Evolutionary conservation across 768 basidiomycete genomes (phyloP), one percentile per base, ranked within the genome.

Genomic region (Rhodotorula taiwanensis): DNA sequence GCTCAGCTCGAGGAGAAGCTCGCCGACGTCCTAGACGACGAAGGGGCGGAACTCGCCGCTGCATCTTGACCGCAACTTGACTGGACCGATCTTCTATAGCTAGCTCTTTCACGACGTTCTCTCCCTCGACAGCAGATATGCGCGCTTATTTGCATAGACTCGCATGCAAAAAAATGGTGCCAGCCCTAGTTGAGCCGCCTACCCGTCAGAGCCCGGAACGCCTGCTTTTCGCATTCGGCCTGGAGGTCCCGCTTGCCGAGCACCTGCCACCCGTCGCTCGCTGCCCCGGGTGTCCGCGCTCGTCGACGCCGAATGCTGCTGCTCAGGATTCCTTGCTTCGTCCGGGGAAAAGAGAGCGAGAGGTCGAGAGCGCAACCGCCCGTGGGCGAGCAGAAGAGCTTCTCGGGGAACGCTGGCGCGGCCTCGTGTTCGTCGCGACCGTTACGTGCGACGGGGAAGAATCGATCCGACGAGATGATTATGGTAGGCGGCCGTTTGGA

Each of bases 201-300:
- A 27, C 66, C 66, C 18, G 66, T 67, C 41, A 67, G 14, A 28
- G 66, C 66, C 42, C 62, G 28, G 45, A 67, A 67, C 31, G 66
- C 66, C 47, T 60, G 66, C 28, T 54, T 33, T 33, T 67, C 66
- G 31, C 54, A 48, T 42, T 63, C 66, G 4, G 25, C 47, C 44
- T 48, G n/a, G 2, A 67, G 36, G 10, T 67, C 66, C 41, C 39
- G 56, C 31, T 43, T 41, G 8, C 66, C 62, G 16, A 67, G 31
- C 5, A 67, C 51, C 51, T 60, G 58, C 66, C 66, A 67, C 13
- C 66, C 66, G 33, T 67, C 66, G 6, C 55, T 8, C 4, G 33
- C 15, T 31, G 52, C 15, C 25, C 27, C 31, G 7, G 23, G 2
- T 1, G 58, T 47, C 27, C 52, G 49, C 31, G n/a, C 41, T 4